Percentiles rank a stretch among this genome's conserved stretches.
These are phyloP conservation scores for Metrosideros polymorpha DNA, from an alignment of 441 rosid species.

Conservation along the genomic window DNA sequence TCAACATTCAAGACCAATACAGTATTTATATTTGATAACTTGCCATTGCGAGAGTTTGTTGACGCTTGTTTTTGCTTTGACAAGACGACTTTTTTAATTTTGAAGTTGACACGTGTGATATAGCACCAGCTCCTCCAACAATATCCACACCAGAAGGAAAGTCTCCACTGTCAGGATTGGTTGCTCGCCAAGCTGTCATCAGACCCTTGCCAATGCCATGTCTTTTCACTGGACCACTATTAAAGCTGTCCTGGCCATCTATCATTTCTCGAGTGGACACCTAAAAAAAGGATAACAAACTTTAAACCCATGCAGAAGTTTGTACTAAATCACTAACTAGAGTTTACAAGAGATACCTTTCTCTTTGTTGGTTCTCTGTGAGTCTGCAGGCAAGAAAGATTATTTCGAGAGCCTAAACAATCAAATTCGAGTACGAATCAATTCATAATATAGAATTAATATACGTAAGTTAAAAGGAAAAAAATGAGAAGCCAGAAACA, in stretches of 20 bases:
- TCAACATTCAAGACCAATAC: background rate
- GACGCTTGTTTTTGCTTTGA: constrained; percentile 32
- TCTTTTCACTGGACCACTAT: constrained; percentile 29
- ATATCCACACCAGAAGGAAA: constrained; percentile 41
- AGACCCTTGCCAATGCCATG: constrained; percentile 96
- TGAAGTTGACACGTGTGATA: constrained; percentile 13
- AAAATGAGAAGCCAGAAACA: background rate
- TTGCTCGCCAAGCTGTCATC: constrained; percentile 81
- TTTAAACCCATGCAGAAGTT: background rate
- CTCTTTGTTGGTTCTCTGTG: constrained; percentile 39
- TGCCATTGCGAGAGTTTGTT: constrained; percentile 45
- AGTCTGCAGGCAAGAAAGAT: constrained; percentile 23
- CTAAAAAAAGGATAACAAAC: constrained; percentile 6
- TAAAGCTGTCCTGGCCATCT: constrained; percentile 10
- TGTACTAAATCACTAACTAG: background rate
- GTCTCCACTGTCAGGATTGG: constrained; percentile 51
- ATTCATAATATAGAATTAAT: background rate
- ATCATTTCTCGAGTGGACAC: constrained; percentile 14
- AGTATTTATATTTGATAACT: constrained; percentile 7
- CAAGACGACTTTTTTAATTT: constrained; percentile 17
- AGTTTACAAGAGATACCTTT: constrained; percentile 41
- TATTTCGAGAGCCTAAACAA: constrained; percentile 35
- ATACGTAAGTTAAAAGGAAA: background rate
- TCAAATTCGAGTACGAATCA: background rate
- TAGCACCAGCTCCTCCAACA: constrained; percentile 11